These are phyloP conservation scores for Ustilago shanxiensis DNA, from an alignment of 1,284 basidiomycete species.

Conservation along the genomic window DNA sequence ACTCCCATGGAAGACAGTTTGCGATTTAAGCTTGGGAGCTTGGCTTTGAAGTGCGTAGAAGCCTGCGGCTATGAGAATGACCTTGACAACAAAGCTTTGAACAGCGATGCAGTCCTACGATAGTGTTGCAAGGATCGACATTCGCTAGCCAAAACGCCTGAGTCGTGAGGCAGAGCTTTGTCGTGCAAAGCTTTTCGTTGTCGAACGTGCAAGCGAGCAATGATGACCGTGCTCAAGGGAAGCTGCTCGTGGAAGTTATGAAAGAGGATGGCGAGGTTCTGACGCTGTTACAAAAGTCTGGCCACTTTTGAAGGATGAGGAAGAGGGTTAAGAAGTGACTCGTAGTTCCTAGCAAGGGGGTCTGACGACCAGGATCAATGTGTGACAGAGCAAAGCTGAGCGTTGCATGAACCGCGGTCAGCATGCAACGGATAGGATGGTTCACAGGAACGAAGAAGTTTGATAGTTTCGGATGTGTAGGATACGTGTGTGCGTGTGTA, in stretches of 20 bases:
- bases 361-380: background rate
- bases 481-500: slow-evolving; percentile 1
- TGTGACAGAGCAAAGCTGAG: background rate
- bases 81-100: no score
- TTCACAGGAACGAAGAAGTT: slow-evolving; percentile 11
- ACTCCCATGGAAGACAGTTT: slow-evolving; percentile 21
- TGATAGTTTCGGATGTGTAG: slow-evolving; percentile 9
- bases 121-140: no score
- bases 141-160: no score
- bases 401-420: slow-evolving; percentile 1
- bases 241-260: background rate
- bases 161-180: no score
- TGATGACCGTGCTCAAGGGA: no score
- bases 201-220: no score
- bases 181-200: no score
- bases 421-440: slow-evolving; percentile 8
- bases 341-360: background rate
- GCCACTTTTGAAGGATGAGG: slow-evolving; percentile 4
- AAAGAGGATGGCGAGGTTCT: background rate
- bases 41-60: no score
- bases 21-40: no score
- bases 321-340: background rate
- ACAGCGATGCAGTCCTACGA: no score
- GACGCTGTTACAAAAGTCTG: background rate
- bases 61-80: no score